A percentile compares a stretch with the other conserved stretches of the same genome.
Conservation (phyloP, 2,329 filamentous ascomycete species). For the Zymoseptoria tritici region DNA sequence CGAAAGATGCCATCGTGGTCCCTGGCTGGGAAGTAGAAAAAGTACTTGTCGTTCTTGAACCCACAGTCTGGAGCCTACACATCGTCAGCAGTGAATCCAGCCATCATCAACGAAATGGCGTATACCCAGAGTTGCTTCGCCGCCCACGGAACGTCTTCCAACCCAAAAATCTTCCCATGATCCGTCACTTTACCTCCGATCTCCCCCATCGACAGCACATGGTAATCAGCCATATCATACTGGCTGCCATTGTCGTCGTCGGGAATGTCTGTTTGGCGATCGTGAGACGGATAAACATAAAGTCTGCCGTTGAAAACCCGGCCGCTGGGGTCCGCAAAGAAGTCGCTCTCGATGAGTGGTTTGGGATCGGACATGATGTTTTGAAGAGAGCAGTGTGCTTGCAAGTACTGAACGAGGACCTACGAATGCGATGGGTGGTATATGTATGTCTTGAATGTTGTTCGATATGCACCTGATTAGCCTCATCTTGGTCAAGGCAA, state of each 20-base stretch:
- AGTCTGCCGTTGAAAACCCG: slow-evolving; percentile 69
- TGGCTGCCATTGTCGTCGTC: slow-evolving; percentile 82
- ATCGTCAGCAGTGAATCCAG: neutral
- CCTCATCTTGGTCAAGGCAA: neutral
- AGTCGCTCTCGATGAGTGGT: slow-evolving; percentile 66
- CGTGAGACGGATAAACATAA: slow-evolving; percentile 76
- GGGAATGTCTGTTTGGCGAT: slow-evolving; percentile 64
- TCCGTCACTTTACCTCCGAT: slow-evolving; percentile 56
- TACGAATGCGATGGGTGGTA: neutral
- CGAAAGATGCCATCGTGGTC: slow-evolving; percentile 64
- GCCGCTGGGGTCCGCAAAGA: slow-evolving; percentile 72
- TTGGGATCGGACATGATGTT: slow-evolving; percentile 32
- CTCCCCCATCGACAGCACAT: slow-evolving; percentile 61
- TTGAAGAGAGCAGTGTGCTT: neutral
- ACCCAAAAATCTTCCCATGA: slow-evolving; percentile 61
- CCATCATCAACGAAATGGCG: no score
- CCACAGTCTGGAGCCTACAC: slow-evolving; percentile 63
- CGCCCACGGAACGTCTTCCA: slow-evolving; percentile 65
- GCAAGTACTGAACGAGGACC: neutral
- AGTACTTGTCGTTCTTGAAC: slow-evolving; percentile 61
- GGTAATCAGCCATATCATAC: slow-evolving; percentile 79
- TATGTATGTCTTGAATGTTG: neutral
- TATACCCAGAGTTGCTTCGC: slow-evolving; percentile 64
- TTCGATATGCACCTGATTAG: neutral
- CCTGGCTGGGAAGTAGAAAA: slow-evolving; percentile 69